Percentiles rank a stretch among this genome's conserved stretches.
Evolutionary conservation across 2,329 filamentous ascomycete genomes (phyloP).

Genomic region (Thielaviopsis punctulata): DNA sequence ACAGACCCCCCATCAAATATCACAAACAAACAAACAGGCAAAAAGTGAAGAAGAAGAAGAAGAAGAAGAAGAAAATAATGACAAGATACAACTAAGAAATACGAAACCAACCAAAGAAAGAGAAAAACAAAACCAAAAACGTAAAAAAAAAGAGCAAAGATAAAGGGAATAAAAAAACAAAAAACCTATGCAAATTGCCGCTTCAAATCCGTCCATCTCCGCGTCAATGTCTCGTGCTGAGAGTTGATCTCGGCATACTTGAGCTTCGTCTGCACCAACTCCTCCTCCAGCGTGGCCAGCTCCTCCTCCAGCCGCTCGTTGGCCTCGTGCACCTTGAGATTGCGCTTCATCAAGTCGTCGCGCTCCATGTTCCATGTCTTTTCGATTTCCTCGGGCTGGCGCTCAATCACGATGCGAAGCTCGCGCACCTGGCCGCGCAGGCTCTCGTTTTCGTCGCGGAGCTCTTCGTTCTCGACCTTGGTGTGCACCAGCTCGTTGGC

Average conservation of each 20-base stretch:
- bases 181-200: slow-evolving; percentile 30
- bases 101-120: not conserved
- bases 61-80: slow-evolving; percentile 2
- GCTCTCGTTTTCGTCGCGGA: slow-evolving; percentile 79
- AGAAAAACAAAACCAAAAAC: not conserved
- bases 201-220: slow-evolving; percentile 62
- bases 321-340: slow-evolving; percentile 84
- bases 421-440: slow-evolving; percentile 73
- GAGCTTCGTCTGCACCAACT: slow-evolving; percentile 88
- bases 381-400: slow-evolving; percentile 79
- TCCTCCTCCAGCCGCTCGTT: slow-evolving; percentile 80
- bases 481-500: slow-evolving; percentile 82
- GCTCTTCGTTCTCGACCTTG: slow-evolving; percentile 83
- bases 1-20: too few relatives aligned
- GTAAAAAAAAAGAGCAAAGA: not conserved
- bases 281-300: slow-evolving; percentile 78
- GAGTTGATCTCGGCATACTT: slow-evolving; percentile 72
- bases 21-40: not conserved
- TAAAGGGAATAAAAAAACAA: not conserved
- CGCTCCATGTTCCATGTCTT: slow-evolving; percentile 66
- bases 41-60: not conserved
- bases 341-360: slow-evolving; percentile 80
- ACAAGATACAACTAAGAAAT: not conserved
- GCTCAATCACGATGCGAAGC: slow-evolving; percentile 71
- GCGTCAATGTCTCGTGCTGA: slow-evolving; percentile 52